Conservation (phyloP, 768 basidiomycete genomes). For the Phanerochaete carnosa region DNA sequence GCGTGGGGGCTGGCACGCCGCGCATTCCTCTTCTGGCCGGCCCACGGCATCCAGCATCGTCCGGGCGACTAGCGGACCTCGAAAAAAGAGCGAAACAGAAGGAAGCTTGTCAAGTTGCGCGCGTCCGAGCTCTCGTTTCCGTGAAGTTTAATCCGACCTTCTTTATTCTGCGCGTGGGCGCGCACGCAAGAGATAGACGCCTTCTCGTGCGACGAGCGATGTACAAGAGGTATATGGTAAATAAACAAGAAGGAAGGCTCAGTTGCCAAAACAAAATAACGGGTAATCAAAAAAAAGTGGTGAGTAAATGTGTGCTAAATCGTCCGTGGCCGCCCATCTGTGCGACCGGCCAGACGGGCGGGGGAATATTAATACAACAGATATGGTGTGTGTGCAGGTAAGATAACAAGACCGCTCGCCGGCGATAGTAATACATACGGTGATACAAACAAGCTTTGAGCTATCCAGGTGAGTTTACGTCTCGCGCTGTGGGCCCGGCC, state of each 20-base stretch:
- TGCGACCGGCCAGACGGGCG: background rate
- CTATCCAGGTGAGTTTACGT: background rate
- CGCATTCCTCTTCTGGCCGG: background rate
- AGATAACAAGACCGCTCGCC: conserved; percentile 3
- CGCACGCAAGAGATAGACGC: background rate
- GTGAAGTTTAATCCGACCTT: background rate
- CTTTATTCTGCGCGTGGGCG: background rate
- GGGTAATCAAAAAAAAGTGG: background rate
- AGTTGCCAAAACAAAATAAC: conserved; percentile 9
- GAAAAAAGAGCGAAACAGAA: background rate
- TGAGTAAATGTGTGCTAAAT: background rate
- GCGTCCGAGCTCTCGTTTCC: background rate
- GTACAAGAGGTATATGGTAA: conserved; percentile 21
- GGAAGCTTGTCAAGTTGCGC: background rate
- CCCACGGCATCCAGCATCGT: no score
- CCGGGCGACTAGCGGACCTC: no score
- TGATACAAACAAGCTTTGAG: background rate
- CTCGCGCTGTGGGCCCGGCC: background rate
- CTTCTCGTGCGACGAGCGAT: conserved; percentile 8
- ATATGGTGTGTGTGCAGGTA: background rate
- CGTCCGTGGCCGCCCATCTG: background rate
- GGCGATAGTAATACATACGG: conserved; percentile 7
- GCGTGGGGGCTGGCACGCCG: background rate
- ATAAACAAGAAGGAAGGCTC: conserved; percentile 7
- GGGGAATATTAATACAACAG: background rate